Evolutionary conservation across 768 basidiomycete species (phyloP).

Genomic region (Coprinellus aureogranulatus): DNA sequence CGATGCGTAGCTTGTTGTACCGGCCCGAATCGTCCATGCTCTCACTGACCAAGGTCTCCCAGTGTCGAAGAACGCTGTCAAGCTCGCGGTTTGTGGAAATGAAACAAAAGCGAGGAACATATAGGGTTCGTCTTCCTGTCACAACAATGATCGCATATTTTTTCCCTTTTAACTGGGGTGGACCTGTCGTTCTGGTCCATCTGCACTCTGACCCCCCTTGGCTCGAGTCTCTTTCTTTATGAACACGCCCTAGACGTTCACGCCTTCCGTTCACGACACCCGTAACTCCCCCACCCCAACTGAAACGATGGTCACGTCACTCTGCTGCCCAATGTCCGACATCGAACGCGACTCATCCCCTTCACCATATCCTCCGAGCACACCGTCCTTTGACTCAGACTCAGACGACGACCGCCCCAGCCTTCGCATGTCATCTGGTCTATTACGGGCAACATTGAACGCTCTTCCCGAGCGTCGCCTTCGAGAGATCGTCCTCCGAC

Average conservation of each 20-base stretch:
- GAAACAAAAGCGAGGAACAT: not conserved
- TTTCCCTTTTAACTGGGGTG: not conserved
- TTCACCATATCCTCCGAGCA: slow-evolving; percentile 25
- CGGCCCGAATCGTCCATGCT: not conserved
- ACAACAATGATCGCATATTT: not conserved
- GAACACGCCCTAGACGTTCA: not conserved
- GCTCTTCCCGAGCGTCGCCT: slow-evolving; percentile 36
- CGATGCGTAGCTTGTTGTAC: not conserved
- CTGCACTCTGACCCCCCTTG: not conserved
- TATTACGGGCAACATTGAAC: slow-evolving; percentile 35
- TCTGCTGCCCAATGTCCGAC: slow-evolving; percentile 7
- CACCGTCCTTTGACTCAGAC: slow-evolving; percentile 21
- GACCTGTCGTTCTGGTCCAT: not conserved
- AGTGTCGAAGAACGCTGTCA: slow-evolving; percentile 3
- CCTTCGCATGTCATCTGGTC: slow-evolving; percentile 7
- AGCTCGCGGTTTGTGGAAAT: not conserved
- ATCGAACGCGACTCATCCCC: slow-evolving; percentile 17
- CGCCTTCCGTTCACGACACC: not conserved
- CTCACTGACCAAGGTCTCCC: not conserved
- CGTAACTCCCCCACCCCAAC: not conserved
- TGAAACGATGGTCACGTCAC: not conserved
- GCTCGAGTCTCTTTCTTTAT: not conserved
- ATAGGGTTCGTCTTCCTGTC: not conserved
- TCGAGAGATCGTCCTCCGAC: slow-evolving; percentile 36
- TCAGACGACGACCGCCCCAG: slow-evolving; percentile 17